Base-by-base conservation (phyloP, 345 rosid species). In the Diplotaxis tenuifolia region DNA sequence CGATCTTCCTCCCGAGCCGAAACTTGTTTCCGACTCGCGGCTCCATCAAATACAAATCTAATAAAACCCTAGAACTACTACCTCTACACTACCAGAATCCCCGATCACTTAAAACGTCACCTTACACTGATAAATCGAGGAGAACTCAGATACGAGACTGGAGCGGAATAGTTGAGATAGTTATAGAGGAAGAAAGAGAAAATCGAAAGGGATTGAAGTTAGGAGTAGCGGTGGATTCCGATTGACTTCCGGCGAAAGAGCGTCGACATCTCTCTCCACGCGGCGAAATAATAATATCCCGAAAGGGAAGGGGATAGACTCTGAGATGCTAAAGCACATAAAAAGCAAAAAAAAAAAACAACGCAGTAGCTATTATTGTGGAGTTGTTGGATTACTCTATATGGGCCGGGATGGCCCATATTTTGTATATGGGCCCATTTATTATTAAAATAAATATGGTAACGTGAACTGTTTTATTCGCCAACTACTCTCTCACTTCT, bases 1-100 rank as follows among this genome's bases (percentile, higher is more conserved):
- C 99, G 86, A 95, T 95, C 94, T 92, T 95, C 12, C 91, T 76
- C 69, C 99, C 98, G 25, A 92, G 89, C 52, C 88, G 84, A 80
- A 88, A 95, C 89, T 92, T 92, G 77, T 89, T 90, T 21, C 92
- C 98, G 16, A 95, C 89, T 42, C 89, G 83, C 1, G 92, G 92
- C 73, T 93, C 98, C 98, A 91, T 93, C 64, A 71, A 83, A 58
- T 76, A 65, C 15, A 60, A 20, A 71, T 38, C 70, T 62, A n/a
- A 28, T 22, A 29, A 50, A 71, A 73, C 53, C 36, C 31, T 64
- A 70, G 1, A 57, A 36, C 62, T 69, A 54, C 12, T 23, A 23
- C 14, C 42, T 36, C n/a, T 36, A 36, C 55, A 18, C 61, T 71
- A 58, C 5, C 36, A 1, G 23, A 71, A 56, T 34, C 65, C 71